Percentiles rank a stretch among this genome's conserved stretches.
phyloP scores from a whole-genome alignment of 2,329 filamentous ascomycete genomes.

The Ophiosphaerella korrae region DNA sequence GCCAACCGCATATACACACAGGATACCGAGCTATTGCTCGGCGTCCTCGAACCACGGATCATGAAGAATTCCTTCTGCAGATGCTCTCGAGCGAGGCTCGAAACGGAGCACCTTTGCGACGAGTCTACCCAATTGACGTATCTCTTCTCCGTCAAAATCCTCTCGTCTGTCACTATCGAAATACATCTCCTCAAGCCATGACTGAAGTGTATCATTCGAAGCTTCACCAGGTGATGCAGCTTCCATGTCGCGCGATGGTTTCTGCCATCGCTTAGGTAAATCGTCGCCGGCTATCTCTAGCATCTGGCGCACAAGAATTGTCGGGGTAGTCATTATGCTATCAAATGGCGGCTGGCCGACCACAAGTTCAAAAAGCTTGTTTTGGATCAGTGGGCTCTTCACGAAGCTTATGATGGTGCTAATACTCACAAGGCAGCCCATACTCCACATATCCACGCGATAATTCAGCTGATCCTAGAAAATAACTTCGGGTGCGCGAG shows the following conservation, averaged over 20 bases:
- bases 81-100: slow-evolving; percentile 23
- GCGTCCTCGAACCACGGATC: slow-evolving; percentile 33
- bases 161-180: slow-evolving; percentile 36
- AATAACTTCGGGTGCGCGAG: slow-evolving; percentile 48
- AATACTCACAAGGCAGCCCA: slow-evolving; percentile 44
- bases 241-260: slow-evolving; percentile 36
- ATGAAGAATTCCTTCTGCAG: slow-evolving; percentile 19
- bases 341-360: slow-evolving; percentile 48
- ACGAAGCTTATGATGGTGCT: too few species aligned
- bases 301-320: slow-evolving; percentile 45
- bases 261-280: slow-evolving; percentile 39
- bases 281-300: slow-evolving; percentile 41
- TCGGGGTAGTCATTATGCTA: slow-evolving; percentile 41
- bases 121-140: slow-evolving; percentile 18
- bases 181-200: slow-evolving; percentile 48
- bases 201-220: slow-evolving; percentile 30
- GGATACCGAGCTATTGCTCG: too few species aligned
- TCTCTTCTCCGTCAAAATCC: slow-evolving; percentile 22
- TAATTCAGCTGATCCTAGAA: slow-evolving; percentile 44
- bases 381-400: too few species aligned
- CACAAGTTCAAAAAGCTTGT: slow-evolving; percentile 49
- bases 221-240: slow-evolving; percentile 12
- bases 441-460: slow-evolving; percentile 48
- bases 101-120: slow-evolving; percentile 21
- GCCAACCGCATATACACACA: too few species aligned